Conservation (phyloP, 768 basidiomycete species). For the Russula lepida region DNA sequence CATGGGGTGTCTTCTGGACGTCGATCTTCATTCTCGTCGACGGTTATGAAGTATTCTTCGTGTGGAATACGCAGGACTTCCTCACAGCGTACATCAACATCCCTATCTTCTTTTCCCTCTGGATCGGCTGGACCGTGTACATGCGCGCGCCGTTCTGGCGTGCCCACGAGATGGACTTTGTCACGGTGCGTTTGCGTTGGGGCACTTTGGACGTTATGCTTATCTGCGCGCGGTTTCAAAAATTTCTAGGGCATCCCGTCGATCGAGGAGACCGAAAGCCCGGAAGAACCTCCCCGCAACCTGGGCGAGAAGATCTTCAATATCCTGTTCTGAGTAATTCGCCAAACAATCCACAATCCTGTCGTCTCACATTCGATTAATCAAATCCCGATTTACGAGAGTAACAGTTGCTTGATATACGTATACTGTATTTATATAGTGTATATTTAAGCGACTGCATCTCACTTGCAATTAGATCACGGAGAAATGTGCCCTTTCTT, state of each 20-base stretch:
- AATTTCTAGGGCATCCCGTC: constrained; percentile 52
- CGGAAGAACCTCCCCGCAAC: constrained; percentile 42
- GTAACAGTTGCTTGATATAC: background rate
- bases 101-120: constrained; percentile 41
- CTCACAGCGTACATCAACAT: constrained; percentile 35
- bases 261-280: constrained; percentile 57
- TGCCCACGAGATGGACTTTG: constrained; percentile 60
- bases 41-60: constrained; percentile 54
- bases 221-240: background rate
- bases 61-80: constrained; percentile 48
- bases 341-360: background rate
- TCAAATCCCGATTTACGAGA: background rate
- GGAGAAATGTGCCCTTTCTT: too few relatives aligned
- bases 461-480: background rate
- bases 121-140: constrained; percentile 37
- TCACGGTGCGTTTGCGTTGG: constrained; percentile 38
- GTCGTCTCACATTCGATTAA: background rate
- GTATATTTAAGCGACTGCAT: background rate
- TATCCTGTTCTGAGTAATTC: constrained; percentile 38
- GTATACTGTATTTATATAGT: background rate
- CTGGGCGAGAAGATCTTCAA: constrained; percentile 43
- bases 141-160: constrained; percentile 41
- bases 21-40: constrained; percentile 50
- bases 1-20: constrained; percentile 65
- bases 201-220: background rate